Evolutionary conservation across 2,329 filamentous ascomycete genomes (phyloP).

Genomic region (Diplocarpon mali): DNA sequence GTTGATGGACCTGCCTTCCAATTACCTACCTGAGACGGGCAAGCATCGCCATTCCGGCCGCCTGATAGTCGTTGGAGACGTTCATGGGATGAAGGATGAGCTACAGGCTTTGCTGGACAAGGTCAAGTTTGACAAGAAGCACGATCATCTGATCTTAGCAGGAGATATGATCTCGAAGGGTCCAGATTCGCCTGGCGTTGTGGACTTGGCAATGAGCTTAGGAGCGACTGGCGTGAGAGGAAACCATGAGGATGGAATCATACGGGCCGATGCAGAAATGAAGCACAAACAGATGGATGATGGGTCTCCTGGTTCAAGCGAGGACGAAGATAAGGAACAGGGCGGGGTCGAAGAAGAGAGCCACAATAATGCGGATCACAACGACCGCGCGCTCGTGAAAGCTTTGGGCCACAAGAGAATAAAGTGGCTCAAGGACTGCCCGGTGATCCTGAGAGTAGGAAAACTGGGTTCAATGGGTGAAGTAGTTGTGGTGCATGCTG

Average conservation of each 20-base stretch:
- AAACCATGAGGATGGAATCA: slow-evolving; percentile 81
- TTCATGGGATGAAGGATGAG: slow-evolving; percentile 74
- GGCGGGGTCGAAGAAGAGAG: slow-evolving; percentile 20
- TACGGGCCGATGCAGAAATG: slow-evolving; percentile 48
- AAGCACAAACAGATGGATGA: slow-evolving; percentile 24
- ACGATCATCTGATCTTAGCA: slow-evolving; percentile 65
- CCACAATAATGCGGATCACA: slow-evolving; percentile 22
- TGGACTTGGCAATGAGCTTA: slow-evolving; percentile 62
- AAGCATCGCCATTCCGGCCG: slow-evolving; percentile 38
- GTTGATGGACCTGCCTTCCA: slow-evolving; percentile 21
- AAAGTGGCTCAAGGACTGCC: slow-evolving; percentile 57
- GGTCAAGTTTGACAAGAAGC: slow-evolving; percentile 46
- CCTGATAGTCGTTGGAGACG: slow-evolving; percentile 78
- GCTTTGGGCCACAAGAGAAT: slow-evolving; percentile 41
- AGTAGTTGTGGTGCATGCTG: slow-evolving; percentile 73
- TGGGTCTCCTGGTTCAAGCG: slow-evolving; percentile 17
- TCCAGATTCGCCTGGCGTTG: slow-evolving; percentile 67
- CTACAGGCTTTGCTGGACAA: slow-evolving; percentile 56
- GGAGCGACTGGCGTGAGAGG: slow-evolving; percentile 76
- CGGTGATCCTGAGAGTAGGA: slow-evolving; percentile 70
- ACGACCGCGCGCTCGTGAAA: slow-evolving; percentile 22
- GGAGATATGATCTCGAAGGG: slow-evolving; percentile 82
- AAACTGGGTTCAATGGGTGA: slow-evolving; percentile 46
- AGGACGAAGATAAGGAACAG: slow-evolving; percentile 22
- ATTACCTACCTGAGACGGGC: slow-evolving; percentile 23